Evolutionary conservation across 2,329 filamentous ascomycete species (phyloP).

Genomic region (Cercospora nicotianae): DNA sequence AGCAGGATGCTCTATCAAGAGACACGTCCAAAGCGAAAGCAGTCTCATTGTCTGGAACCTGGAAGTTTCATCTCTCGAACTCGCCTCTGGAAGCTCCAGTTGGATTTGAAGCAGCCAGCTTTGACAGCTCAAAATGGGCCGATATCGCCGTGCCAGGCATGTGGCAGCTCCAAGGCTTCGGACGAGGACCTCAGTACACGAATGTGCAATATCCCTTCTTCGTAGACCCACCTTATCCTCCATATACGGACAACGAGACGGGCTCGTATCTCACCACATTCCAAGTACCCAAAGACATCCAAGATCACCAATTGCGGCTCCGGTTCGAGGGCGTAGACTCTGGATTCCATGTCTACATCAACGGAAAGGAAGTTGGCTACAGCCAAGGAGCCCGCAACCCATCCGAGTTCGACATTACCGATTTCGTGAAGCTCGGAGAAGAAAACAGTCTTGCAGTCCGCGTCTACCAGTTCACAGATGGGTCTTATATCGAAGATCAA

Average conservation of each 20-base stretch:
- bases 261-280: constrained; percentile 63
- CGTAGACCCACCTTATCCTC: constrained; percentile 62
- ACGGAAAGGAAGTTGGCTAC: constrained; percentile 64
- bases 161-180: constrained; percentile 72
- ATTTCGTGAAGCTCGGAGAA: constrained; percentile 46
- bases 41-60: constrained; percentile 40
- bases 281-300: constrained; percentile 49
- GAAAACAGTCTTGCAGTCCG: constrained; percentile 61
- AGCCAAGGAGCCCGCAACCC: constrained; percentile 68
- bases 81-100: constrained; percentile 41
- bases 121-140: constrained; percentile 47
- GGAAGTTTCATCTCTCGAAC: constrained; percentile 44
- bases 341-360: constrained; percentile 69
- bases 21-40: constrained; percentile 37
- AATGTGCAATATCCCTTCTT: constrained; percentile 63
- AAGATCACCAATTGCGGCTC: constrained; percentile 58
- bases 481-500: constrained; percentile 65
- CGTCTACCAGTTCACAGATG: constrained; percentile 72
- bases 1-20: constrained; percentile 51
- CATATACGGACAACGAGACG: constrained; percentile 61
- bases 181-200: constrained; percentile 64
- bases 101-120: constrained; percentile 38
- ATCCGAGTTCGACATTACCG: constrained; percentile 67
- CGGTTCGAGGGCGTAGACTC: constrained; percentile 72
- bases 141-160: constrained; percentile 55